Evolutionary conservation across 2,329 filamentous ascomycete genomes (phyloP).

Genomic region (Penicillium crustosum): DNA sequence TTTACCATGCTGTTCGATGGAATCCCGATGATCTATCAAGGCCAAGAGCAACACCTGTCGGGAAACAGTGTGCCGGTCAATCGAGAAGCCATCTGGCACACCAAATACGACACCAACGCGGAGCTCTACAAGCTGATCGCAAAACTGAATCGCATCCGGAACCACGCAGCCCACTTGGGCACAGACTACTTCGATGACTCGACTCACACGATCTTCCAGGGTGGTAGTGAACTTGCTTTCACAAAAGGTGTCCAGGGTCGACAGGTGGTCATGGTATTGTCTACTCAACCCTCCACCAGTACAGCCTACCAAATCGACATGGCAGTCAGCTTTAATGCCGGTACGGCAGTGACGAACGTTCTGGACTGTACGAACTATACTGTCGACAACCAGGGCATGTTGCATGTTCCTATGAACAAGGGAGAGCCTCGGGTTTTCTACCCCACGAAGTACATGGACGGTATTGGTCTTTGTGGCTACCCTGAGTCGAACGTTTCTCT

Average conservation of each 20-base stretch:
- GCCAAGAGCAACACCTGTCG: slow-evolving; percentile 60
- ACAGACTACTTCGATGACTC: slow-evolving; percentile 40
- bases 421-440: slow-evolving; percentile 36
- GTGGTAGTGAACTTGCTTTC: slow-evolving; percentile 44
- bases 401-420: slow-evolving; percentile 30
- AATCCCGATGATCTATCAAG: slow-evolving; percentile 41
- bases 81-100: slow-evolving; percentile 57
- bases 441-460: slow-evolving; percentile 28
- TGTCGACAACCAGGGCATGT: slow-evolving; percentile 25
- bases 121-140: slow-evolving; percentile 42
- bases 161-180: slow-evolving; percentile 39
- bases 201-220: slow-evolving; percentile 15
- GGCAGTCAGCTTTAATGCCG: slow-evolving; percentile 27
- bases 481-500: slow-evolving; percentile 10
- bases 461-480: slow-evolving; percentile 35
- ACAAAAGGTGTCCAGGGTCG: slow-evolving; percentile 46
- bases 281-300: slow-evolving; percentile 40
- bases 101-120: slow-evolving; percentile 39
- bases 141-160: slow-evolving; percentile 46
- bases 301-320: slow-evolving; percentile 34
- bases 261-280: slow-evolving; percentile 47
- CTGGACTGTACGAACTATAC: slow-evolving; percentile 30
- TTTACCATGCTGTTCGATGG: slow-evolving; percentile 62
- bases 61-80: slow-evolving; percentile 50
- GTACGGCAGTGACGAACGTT: slow-evolving; percentile 29